A percentile compares a stretch with the other conserved stretches of the same genome.
phyloP scores from a whole-genome alignment of 805 yeast genomes.

The Naumovozyma dairenensis region DNA sequence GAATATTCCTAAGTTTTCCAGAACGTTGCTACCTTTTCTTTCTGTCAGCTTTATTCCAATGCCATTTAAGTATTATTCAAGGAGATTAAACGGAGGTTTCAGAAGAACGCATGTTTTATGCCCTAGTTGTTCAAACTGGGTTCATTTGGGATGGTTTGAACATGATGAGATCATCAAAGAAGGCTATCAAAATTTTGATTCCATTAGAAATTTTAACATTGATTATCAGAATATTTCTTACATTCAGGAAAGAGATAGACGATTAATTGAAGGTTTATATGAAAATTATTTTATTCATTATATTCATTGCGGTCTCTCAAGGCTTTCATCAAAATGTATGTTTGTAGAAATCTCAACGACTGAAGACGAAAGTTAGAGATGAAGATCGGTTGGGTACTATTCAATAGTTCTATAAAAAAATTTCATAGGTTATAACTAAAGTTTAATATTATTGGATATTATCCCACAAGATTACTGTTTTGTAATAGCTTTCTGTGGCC shows the following conservation, averaged over 20 bases:
- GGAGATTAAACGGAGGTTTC: conserved; percentile 8
- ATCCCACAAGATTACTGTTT: no score
- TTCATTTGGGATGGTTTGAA: conserved; percentile 15
- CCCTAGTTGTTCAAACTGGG: conserved; percentile 11
- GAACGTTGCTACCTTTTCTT: conserved; percentile 8
- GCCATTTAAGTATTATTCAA: conserved; percentile 10
- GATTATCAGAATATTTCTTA: conserved; percentile 8
- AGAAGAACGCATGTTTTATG: conserved; percentile 14
- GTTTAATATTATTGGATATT: no score
- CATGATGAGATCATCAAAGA: conserved; percentile 11
- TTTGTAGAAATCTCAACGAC: conserved; percentile 3
- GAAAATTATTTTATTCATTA: conserved; percentile 16
- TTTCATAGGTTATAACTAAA: no score
- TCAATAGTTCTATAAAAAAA: no score
- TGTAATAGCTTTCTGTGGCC: no score
- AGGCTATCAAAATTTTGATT: conserved; percentile 8
- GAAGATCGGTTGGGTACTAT: no score
- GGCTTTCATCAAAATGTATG: conserved; percentile 4
- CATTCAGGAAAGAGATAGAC: conserved; percentile 8
- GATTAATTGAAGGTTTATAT: conserved; percentile 12
- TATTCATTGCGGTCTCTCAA: conserved; percentile 7
- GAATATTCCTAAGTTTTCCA: conserved; percentile 5
- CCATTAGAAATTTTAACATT: conserved; percentile 8
- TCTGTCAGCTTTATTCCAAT: conserved; percentile 11
- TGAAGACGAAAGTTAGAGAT: no score